phyloP scores from a whole-genome alignment of 1,284 basidiomycete species.

The Ustilago trichophora region DNA sequence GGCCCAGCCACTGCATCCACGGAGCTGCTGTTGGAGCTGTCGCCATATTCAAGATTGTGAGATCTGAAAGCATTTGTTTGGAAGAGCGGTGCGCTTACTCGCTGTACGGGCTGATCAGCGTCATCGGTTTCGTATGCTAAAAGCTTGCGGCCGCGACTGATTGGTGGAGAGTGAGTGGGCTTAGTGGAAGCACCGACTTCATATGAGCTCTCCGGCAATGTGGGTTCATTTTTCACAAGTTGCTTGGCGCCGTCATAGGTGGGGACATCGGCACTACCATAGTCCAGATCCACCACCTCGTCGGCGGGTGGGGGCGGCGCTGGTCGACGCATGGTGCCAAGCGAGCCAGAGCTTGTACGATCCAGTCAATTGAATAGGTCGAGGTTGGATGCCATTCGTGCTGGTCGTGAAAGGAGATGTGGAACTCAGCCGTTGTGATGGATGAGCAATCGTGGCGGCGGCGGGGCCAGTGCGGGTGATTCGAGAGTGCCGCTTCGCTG shows the following conservation, averaged over 20 bases:
- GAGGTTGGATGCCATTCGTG: neutral
- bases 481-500: neutral
- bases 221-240: neutral
- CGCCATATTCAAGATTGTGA: neutral
- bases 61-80: too few species aligned
- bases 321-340: constrained; percentile 26
- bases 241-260: neutral
- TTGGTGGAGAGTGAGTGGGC: neutral
- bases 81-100: too few species aligned
- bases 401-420: neutral
- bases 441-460: neutral
- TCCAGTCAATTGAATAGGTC: neutral
- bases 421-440: neutral
- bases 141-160: constrained; percentile 12
- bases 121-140: constrained; percentile 23
- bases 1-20: constrained; percentile 3
- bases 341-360: constrained; percentile 1
- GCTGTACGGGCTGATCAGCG: neutral
- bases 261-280: constrained; percentile 24
- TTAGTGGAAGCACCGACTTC: constrained; percentile 2
- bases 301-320: constrained; percentile 13
- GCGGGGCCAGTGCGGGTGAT: neutral
- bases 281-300: constrained; percentile 37
- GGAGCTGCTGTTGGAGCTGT: neutral
- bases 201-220: constrained; percentile 1